Conservation (phyloP, 1,284 basidiomycete species). For the Cutaneotrichosporon cutaneum region DNA sequence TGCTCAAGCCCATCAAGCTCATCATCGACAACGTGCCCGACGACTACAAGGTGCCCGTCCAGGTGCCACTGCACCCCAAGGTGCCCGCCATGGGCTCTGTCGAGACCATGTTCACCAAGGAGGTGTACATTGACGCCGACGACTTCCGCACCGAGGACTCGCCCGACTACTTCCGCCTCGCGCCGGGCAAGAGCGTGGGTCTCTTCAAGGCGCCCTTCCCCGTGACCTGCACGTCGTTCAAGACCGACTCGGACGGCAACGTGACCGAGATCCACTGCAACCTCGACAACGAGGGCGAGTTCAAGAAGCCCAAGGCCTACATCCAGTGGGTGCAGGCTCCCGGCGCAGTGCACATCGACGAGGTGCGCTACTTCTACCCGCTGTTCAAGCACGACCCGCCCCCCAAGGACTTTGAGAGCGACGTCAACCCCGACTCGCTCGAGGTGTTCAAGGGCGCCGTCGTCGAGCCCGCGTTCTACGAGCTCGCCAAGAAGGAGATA, state of each 20-base stretch:
- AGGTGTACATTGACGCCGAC: conserved; percentile 88
- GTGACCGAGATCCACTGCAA: conserved; percentile 77
- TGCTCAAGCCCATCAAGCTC: conserved; percentile 85
- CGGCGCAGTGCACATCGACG: conserved; percentile 72
- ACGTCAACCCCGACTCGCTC: conserved; percentile 79
- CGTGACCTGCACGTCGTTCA: conserved; percentile 89
- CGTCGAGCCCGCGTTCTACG: conserved; percentile 87
- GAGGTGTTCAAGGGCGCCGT: conserved; percentile 77
- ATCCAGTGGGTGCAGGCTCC: conserved; percentile 98
- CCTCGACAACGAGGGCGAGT: conserved; percentile 64
- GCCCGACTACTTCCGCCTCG: conserved; percentile 95
- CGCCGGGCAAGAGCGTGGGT: conserved; percentile 95
- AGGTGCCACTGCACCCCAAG: conserved; percentile 94
- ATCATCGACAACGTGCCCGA: conserved; percentile 87
- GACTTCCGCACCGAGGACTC: conserved; percentile 92
- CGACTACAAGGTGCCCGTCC: conserved; percentile 77
- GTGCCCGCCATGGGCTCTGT: conserved; percentile 81
- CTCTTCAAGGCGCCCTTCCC: conserved; percentile 93
- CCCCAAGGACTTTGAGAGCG: conserved; percentile 74
- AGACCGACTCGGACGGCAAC: conserved; percentile 67
- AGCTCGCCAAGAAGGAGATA: conserved; percentile 70
- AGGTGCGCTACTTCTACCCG: conserved; percentile 88
- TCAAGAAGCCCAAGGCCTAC: conserved; percentile 88
- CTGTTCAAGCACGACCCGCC: conserved; percentile 95
- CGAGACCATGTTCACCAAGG: conserved; percentile 81